Evolutionary conservation across 805 yeast genomes (phyloP).

Genomic region (Barnettozyma populi): DNA sequence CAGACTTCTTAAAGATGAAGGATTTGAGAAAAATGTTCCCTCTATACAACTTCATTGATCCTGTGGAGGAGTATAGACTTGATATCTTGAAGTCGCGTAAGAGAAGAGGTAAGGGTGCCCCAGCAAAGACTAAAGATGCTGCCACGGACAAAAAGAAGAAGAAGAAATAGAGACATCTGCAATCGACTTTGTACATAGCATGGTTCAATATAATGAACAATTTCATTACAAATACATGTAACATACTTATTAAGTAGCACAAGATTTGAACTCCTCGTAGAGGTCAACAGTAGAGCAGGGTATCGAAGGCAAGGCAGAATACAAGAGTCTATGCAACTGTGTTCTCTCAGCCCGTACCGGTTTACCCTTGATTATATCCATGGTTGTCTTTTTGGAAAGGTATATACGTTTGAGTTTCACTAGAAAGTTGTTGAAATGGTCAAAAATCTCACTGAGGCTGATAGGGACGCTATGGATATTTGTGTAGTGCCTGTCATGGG

Average conservation of each 20-base stretch:
- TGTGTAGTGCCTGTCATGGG: conserved; percentile 18
- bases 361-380: conserved; percentile 38
- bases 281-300: conserved; percentile 5
- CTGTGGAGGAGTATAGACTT: conserved; percentile 64
- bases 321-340: conserved; percentile 43
- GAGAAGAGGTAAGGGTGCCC: conserved; percentile 88
- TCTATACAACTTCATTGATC: conserved; percentile 48
- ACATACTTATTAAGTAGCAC: not conserved
- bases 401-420: conserved; percentile 36
- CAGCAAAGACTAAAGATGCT: conserved; percentile 59
- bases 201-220: not conserved
- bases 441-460: conserved; percentile 38
- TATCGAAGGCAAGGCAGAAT: conserved; percentile 45
- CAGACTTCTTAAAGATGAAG: conserved; percentile 58
- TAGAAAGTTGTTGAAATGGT: conserved; percentile 40
- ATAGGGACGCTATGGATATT: conserved; percentile 41
- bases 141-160: conserved; percentile 35
- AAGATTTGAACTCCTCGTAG: conserved; percentile 4
- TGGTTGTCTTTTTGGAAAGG: conserved; percentile 35
- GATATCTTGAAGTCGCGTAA: conserved; percentile 40
- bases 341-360: conserved; percentile 41
- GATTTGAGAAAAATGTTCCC: conserved; percentile 52
- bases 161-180: conserved; percentile 22
- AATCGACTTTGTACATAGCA: conserved; percentile 12
- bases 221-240: not conserved